Evolutionary conservation across 768 basidiomycete genomes (phyloP), one percentile per base, ranked within the genome.

Genomic region (Hemileccinum rubropunctum): DNA sequence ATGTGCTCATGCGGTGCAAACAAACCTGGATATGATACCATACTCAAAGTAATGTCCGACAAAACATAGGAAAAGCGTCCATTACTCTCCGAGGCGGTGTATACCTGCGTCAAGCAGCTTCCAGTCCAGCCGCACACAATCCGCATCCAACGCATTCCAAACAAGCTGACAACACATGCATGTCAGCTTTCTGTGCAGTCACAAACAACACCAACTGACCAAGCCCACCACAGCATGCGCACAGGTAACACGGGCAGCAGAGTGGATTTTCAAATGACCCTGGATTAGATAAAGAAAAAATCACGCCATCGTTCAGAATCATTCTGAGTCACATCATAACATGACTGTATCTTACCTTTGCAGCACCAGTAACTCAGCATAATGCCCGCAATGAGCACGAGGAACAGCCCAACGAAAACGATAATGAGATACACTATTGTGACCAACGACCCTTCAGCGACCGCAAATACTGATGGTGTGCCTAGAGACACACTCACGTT

Each of bases 71-170:
- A 27, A 27, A 27, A 36, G 17, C 35, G 35, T 13, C 34, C n/a
- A n/a, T n/a, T n/a, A n/a, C 34, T 15, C n/a, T 35, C 6, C 12
- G 15, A 2, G 34, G 34, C 34, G 34, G 10, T 34, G 34, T 10
- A 14, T 34, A 34, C 34, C 34, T 34, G 34, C 23, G 6, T 56
- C 33, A 59, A 26, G 40, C 52, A 41, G 47, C 57, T 14, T 63
- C 63, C 42, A 53, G 45, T 13, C 77, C 82, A 50, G 80, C 82
- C 3, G 78, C 81, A 58, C 84, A 85, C 26, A 85, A 64, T 4
- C 84, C 83, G 51, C 84, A 86, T n/a, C 79, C 78, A 44, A 86
- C 77, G 58, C 84, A 86, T 54, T 86, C 83, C 50, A 86, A 64
- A 51, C 84, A 86, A 8, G 77, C 84, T 84, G 42, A 44, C 7